Percentiles rank a stretch among this genome's conserved stretches.
Conservation (phyloP, 441 rosid genomes). For the Theobroma grandiflorum region DNA sequence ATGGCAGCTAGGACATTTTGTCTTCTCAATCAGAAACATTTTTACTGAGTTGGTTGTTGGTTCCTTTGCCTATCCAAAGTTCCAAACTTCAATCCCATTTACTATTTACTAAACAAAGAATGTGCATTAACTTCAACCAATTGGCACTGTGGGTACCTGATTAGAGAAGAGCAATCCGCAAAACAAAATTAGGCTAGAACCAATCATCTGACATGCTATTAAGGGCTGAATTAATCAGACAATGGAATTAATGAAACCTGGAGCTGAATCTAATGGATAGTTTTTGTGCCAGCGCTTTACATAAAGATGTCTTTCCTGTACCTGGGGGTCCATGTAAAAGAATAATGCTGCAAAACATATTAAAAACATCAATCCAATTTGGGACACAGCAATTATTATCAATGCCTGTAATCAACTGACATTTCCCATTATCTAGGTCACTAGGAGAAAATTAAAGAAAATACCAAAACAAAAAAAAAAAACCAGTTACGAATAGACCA, state of each 20-base stretch:
- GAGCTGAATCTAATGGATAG: constrained; percentile 84
- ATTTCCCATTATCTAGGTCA: constrained; percentile 4
- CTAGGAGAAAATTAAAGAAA: not conserved
- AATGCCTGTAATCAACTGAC: not conserved
- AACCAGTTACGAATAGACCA: constrained; percentile 16
- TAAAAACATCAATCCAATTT: not conserved
- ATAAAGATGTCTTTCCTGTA: constrained; percentile 96
- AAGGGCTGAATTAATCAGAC: not conserved
- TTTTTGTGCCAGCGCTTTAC: constrained; percentile 98
- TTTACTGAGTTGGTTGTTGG: too few relatives aligned
- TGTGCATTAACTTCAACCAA: constrained; percentile 98
- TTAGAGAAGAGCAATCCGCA: constrained; percentile 30
- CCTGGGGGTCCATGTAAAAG: constrained; percentile 99
- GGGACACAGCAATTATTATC: not conserved
- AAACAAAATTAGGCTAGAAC: constrained; percentile 22
- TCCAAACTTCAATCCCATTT: not conserved
- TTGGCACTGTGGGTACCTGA: constrained; percentile 91
- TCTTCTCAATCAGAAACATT: too few relatives aligned
- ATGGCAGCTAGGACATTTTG: too few relatives aligned
- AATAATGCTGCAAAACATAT: constrained; percentile 62
- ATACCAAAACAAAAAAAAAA: not conserved
- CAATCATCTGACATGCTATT: constrained; percentile 8
- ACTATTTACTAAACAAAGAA: constrained; percentile 98
- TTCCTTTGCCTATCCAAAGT: too few relatives aligned
- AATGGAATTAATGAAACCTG: constrained; percentile 52